Evolutionary conservation across 1,284 basidiomycete genomes (phyloP), one percentile per base, ranked within the genome.

Genomic region (Anthracocystis setariae): DNA sequence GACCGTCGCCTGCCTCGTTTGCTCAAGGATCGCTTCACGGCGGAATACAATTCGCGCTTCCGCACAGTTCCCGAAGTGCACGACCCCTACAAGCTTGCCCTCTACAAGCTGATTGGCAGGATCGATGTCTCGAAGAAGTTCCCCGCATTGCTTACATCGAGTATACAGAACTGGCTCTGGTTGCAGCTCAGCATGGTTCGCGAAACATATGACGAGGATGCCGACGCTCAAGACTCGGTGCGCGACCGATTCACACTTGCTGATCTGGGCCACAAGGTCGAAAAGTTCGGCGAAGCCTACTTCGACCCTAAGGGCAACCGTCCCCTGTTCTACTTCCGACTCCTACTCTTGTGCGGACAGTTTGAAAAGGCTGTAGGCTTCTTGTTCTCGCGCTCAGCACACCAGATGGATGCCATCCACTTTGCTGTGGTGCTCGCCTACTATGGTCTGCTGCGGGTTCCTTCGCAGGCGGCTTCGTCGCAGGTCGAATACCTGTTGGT

Each of bases 121-220:
- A 89, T 97, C 54, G 95, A 99, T 76, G 89, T 93, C 2, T 85
- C 88, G 7, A 87, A 92, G 54, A 88, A 93, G 62, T 91, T 89
- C 74, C 90, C 94, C 1, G 87, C 89, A 9, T 88, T 91, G 46
- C 92, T 98, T 5, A 96, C 93, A 0, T 87, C 88, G 17, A 95
- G 92, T 8, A 95, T 93, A 4, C 95, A 98, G 82, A 95, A 98
- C 84, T 99, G 96, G 95, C 86, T 98, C 35, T 99, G 95, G 95
- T 89, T 96, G 85, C 95, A 99, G 85, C 87, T 98, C 18, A 88
- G 89, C 17, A 90, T 98, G 29, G 84, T 86, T 13, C 78, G 85
- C 43, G 87, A 88, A 73, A 53, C 70, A 15, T 79, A 78, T 48
- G 73, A 55, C 15, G 70, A 63, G 33, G 69, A 71, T 24, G 62